These are phyloP conservation scores for Nectriaceae sp. DNA, from an alignment of 2,329 filamentous ascomycete species.

Conservation along the genomic window DNA sequence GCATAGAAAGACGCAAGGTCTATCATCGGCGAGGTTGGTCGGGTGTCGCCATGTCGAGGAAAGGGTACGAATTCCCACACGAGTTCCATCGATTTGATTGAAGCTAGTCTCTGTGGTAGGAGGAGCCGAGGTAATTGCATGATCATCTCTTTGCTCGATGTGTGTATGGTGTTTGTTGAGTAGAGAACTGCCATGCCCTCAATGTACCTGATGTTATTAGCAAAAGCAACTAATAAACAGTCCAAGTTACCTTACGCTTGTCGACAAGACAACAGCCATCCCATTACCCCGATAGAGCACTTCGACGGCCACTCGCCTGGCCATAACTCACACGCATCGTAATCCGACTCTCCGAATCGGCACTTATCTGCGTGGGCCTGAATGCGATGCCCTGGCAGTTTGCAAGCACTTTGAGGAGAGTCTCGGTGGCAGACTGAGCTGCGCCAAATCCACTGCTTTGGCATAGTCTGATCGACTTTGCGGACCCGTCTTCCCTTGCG, in stretches of 20 bases:
- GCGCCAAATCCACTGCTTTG: constrained; percentile 27
- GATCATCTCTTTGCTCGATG: constrained; percentile 21
- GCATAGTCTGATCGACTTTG: not conserved
- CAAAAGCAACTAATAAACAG: not conserved
- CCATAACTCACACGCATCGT: constrained; percentile 20
- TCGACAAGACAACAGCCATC: constrained; percentile 33
- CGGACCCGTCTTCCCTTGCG: not conserved
- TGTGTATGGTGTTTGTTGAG: constrained; percentile 29
- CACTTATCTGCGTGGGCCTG: constrained; percentile 21
- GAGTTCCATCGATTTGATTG: constrained; percentile 26
- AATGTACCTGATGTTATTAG: constrained; percentile 21
- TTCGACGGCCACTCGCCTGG: constrained; percentile 17
- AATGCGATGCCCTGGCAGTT: constrained; percentile 1
- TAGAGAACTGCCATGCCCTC: constrained; percentile 34
- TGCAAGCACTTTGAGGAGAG: constrained; percentile 1
- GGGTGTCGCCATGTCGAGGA: not conserved
- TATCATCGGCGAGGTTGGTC: not conserved
- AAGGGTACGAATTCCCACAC: constrained; percentile 24
- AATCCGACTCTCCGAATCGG: constrained; percentile 12
- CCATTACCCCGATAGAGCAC: constrained; percentile 30
- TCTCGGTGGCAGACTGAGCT: constrained; percentile 29
- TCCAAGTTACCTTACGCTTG: constrained; percentile 30
- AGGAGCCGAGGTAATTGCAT: constrained; percentile 17
- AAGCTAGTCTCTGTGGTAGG: constrained; percentile 21
- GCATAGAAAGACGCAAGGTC: constrained; percentile 10